Conservation (phyloP, 1,284 basidiomycete genomes). For the Ganoderma lucidum region DNA sequence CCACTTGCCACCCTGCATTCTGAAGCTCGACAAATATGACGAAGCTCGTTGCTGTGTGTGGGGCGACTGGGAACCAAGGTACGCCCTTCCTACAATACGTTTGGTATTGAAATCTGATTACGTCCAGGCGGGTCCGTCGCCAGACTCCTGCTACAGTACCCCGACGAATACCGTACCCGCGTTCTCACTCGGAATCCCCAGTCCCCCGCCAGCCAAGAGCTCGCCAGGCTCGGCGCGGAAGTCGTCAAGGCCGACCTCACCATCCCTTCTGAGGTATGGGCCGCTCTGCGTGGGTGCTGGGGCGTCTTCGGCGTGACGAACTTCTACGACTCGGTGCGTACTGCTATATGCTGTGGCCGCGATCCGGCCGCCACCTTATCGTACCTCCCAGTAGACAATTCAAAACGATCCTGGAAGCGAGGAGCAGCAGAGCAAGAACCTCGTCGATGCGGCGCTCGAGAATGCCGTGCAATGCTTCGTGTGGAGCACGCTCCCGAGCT, state of each 20-base stretch:
- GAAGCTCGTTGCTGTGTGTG: conserved; percentile 34
- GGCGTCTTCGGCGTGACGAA: conserved; percentile 39
- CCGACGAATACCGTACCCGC: conserved; percentile 31
- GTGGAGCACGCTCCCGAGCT: conserved; percentile 38
- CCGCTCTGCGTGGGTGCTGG: conserved; percentile 35
- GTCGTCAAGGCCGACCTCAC: conserved; percentile 35
- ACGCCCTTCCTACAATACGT: too few species aligned
- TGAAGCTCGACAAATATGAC: conserved; percentile 19
- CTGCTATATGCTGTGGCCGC: neutral
- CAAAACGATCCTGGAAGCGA: conserved; percentile 37
- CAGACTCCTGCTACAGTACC: conserved; percentile 30
- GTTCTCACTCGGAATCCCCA: conserved; percentile 32
- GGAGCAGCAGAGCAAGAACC: conserved; percentile 28
- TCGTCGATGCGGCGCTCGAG: conserved; percentile 23
- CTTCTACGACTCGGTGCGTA: conserved; percentile 37
- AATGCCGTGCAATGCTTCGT: conserved; percentile 32
- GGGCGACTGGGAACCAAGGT: conserved; percentile 34
- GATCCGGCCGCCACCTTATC: neutral
- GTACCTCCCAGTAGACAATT: conserved; percentile 28
- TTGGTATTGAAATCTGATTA: neutral
- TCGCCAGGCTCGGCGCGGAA: conserved; percentile 32
- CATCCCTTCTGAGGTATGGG: conserved; percentile 24
- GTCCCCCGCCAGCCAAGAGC: conserved; percentile 26
- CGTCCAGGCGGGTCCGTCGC: conserved; percentile 34
- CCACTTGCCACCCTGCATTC: neutral